These are phyloP conservation scores for Didymosphaeria variabile DNA, from an alignment of 2,329 filamentous ascomycete genomes.

Conservation along the genomic window DNA sequence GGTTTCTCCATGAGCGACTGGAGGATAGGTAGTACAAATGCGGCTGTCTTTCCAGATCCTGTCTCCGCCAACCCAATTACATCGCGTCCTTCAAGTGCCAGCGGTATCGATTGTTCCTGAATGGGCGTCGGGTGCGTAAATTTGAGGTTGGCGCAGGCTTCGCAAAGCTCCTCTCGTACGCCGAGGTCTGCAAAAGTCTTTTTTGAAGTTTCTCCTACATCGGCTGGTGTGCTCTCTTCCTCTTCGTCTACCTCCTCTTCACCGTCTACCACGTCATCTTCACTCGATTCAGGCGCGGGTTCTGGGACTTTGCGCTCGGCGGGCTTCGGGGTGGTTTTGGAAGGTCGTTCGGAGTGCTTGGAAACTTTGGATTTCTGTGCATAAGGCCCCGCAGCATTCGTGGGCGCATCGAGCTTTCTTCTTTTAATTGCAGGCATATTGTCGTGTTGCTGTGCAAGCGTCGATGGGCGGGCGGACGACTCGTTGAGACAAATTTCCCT, in stretches of 20 bases:
- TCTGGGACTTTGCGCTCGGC: constrained; percentile 21
- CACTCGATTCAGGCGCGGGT: constrained; percentile 36
- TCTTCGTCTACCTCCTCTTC: constrained; percentile 14
- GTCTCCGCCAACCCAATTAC: constrained; percentile 95
- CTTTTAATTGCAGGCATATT: constrained; percentile 55
- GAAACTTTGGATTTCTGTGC: constrained; percentile 25
- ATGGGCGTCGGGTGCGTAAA: constrained; percentile 91
- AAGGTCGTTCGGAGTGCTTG: constrained; percentile 15
- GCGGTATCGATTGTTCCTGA: constrained; percentile 83
- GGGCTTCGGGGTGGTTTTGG: constrained; percentile 25
- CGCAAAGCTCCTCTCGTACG: constrained; percentile 85
- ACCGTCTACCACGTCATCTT: constrained; percentile 27
- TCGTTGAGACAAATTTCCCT: constrained; percentile 13
- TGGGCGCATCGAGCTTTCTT: constrained; percentile 49
- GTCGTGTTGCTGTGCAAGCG: constrained; percentile 17
- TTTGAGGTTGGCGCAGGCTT: constrained; percentile 82
- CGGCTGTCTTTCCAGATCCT: constrained; percentile 93
- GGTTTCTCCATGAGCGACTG: constrained; percentile 89
- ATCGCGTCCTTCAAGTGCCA: constrained; percentile 81
- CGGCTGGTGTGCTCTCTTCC: constrained; percentile 19
- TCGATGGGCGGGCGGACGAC: neutral
- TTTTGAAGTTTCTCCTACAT: constrained; percentile 50
- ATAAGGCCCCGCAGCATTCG: constrained; percentile 19
- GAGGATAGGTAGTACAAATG: constrained; percentile 91
- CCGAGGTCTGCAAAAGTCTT: constrained; percentile 78